phyloP scores from a whole-genome alignment of 129 eudicot genomes.

The Silybum marianum region DNA sequence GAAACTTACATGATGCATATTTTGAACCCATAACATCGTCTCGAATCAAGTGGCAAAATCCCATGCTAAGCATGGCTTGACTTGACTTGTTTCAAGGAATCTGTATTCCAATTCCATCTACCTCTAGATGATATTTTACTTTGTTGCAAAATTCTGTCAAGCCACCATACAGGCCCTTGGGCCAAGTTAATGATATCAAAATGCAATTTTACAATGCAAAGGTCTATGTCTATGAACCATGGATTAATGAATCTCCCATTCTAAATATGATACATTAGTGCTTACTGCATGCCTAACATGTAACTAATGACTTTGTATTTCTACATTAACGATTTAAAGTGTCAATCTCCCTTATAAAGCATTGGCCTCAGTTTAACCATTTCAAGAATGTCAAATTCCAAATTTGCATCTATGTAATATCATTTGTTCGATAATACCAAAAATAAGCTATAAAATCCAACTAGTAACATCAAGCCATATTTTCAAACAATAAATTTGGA shows the following conservation, averaged over 20 bases:
- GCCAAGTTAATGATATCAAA: not conserved
- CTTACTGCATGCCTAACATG: slow-evolving; percentile 4
- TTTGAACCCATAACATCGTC: not conserved
- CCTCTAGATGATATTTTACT: not conserved
- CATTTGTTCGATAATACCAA: slow-evolving; percentile 3
- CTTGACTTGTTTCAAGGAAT: not conserved
- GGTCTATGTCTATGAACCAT: not conserved
- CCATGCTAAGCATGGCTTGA: not conserved
- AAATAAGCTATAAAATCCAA: not conserved
- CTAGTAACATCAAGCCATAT: not conserved
- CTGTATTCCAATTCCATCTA: not conserved
- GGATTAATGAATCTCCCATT: not conserved
- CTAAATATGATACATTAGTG: not conserved
- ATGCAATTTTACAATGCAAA: not conserved
- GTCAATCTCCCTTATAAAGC: not conserved
- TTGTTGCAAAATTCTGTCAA: not conserved
- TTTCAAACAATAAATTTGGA: not conserved
- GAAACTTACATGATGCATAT: not conserved
- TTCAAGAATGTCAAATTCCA: not conserved
- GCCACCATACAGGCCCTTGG: not conserved
- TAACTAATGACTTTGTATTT: not conserved
- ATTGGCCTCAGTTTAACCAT: not conserved
- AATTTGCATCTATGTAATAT: not conserved
- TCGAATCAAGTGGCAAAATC: not conserved
- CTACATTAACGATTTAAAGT: not conserved